Conservation (phyloP, 495 filamentous ascomycete species). For the Usnea hakonensis region DNA sequence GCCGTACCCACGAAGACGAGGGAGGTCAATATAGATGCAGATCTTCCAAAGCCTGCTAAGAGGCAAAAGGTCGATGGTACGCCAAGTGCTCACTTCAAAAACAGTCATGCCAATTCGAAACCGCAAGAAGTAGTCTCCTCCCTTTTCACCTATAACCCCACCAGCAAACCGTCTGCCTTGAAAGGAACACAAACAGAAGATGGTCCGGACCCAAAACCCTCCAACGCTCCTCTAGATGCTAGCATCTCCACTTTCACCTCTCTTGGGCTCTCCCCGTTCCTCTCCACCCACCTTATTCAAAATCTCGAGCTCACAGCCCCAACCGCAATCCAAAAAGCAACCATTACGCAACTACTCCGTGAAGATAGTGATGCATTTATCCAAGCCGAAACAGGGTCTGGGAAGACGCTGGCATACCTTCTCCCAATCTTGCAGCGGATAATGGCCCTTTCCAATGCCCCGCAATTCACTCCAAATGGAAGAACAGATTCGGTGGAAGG, state of each 20-base stretch:
- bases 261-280: slow-evolving; percentile 65
- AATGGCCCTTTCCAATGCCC: slow-evolving; percentile 55
- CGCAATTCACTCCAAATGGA: slow-evolving; percentile 21
- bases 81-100: slow-evolving; percentile 22
- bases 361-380: slow-evolving; percentile 89
- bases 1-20: neutral
- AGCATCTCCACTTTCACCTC: slow-evolving; percentile 76
- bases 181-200: slow-evolving; percentile 29
- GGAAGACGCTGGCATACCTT: slow-evolving; percentile 91
- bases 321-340: slow-evolving; percentile 87
- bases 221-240: slow-evolving; percentile 86
- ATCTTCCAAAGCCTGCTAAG: slow-evolving; percentile 32
- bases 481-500: slow-evolving; percentile 23
- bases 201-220: slow-evolving; percentile 60
- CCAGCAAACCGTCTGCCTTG: slow-evolving; percentile 45
- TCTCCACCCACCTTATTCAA: slow-evolving; percentile 74
- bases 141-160: slow-evolving; percentile 82
- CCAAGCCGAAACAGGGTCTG: slow-evolving; percentile 93
- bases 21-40: neutral
- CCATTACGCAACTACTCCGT: slow-evolving; percentile 68
- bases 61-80: slow-evolving; percentile 33
- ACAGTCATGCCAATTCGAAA: slow-evolving; percentile 20
- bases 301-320: slow-evolving; percentile 86
- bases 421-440: slow-evolving; percentile 86
- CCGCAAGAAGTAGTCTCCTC: slow-evolving; percentile 69